Evolutionary conservation across 78 protist species (phyloP), one percentile per base, ranked within the genome.

Genomic region (Thecamonas trahens): DNA sequence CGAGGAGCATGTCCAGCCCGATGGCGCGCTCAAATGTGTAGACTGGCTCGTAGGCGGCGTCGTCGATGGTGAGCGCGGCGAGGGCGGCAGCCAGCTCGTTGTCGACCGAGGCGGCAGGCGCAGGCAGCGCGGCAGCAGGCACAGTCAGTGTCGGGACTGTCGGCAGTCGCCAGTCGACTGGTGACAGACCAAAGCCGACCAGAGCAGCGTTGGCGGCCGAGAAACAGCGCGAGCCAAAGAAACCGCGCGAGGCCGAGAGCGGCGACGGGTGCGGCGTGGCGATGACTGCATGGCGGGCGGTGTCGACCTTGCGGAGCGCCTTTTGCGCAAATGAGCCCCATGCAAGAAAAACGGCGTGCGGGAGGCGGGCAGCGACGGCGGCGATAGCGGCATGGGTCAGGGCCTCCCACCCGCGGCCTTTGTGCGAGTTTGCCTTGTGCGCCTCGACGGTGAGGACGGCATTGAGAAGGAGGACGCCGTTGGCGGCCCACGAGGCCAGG

Each of bases 291-390:
- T 81, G 86, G 26, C 44, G 62, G 22, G 4, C 29, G 34, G 4
- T 32, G 44, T 70, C 54, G 9, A 84, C 80, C 71, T 50, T 2
- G 35, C 13, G 49, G 28, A 3, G n/a, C 39, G 80, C 72, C 70
- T 77, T 84, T 34, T 79, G 76, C 2, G 91, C 91, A 18, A 34
- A 64, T 0, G 35, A 20, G 52, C 91, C 91, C 91, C 91, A 86
- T 4, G 81, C 61, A 22, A 86, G 22, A 80, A 83, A 86, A 37
- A 86, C 91, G 34, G 34, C 22, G 29, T 1, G 14, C 28, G 17
- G 22, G 22, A 50, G 22, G 20, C 55, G 22, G 34, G 55, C 22
- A 22, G 22, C 55, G 55, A 50, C 20, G 55, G 22, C 20, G 55
- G 22, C 20, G 55, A 50, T 50, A 22, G 22, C 55, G 55, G 22